Evolutionary conservation across 1,284 basidiomycete species (phyloP).

Genomic region (Tremellales sp.): DNA sequence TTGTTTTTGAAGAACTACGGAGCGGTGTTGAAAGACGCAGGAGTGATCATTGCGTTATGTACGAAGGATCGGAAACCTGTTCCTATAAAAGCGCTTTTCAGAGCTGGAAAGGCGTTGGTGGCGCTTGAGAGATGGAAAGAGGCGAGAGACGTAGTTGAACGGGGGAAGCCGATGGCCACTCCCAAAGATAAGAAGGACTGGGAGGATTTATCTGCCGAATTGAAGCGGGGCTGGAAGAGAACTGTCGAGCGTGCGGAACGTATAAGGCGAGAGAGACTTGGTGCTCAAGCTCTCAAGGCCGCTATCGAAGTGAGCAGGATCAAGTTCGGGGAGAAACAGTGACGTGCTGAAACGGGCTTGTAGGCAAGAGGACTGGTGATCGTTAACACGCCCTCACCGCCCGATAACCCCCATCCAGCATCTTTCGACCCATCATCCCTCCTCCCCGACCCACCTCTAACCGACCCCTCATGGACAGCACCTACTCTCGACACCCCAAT

Average conservation of each 20-base stretch:
- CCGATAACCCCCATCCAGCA: slow-evolving; percentile 55
- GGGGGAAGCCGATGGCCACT: slow-evolving; percentile 39
- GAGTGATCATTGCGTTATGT: slow-evolving; percentile 63
- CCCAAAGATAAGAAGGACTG: slow-evolving; percentile 26
- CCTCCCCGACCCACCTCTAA: slow-evolving; percentile 18
- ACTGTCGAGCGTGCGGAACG: slow-evolving; percentile 34
- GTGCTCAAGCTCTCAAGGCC: slow-evolving; percentile 26
- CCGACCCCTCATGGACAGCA: slow-evolving; percentile 55
- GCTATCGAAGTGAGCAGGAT: slow-evolving; percentile 26
- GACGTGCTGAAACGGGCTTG: neutral
- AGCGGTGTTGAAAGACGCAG: slow-evolving; percentile 76
- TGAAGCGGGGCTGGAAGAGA: slow-evolving; percentile 24
- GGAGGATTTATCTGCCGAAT: slow-evolving; percentile 20
- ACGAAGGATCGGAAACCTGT: slow-evolving; percentile 35
- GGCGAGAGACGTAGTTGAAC: slow-evolving; percentile 69
- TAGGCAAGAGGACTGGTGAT: slow-evolving; percentile 36
- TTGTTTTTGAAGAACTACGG: slow-evolving; percentile 87
- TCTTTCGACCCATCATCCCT: slow-evolving; percentile 52
- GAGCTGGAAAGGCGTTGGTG: slow-evolving; percentile 70
- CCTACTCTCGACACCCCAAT: slow-evolving; percentile 59
- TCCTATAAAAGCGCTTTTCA: slow-evolving; percentile 76
- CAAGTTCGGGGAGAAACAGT: neutral
- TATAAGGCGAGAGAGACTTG: slow-evolving; percentile 27
- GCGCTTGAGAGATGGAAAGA: slow-evolving; percentile 70
- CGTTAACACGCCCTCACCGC: slow-evolving; percentile 48